Conservation (phyloP, 208 protist genomes). For the Angomonas ambiguus region DNA sequence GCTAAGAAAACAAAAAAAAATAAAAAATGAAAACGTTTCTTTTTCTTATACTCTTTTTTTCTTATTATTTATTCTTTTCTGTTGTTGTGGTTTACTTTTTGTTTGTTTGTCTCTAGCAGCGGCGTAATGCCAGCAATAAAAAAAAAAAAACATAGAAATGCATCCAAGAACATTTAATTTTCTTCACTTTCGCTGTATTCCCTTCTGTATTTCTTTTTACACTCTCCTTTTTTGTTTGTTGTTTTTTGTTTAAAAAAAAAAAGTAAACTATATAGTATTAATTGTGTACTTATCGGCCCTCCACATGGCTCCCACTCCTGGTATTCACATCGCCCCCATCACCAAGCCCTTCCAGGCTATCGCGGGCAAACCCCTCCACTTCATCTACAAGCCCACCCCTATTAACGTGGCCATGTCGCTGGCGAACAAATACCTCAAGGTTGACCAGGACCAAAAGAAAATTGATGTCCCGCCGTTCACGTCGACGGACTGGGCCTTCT, state of each 20-base stretch:
- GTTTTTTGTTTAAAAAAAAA: not conserved
- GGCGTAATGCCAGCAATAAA: not conserved
- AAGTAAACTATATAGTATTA: no score
- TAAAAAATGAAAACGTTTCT: not conserved
- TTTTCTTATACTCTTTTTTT: not conserved
- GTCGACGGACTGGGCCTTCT: not conserved
- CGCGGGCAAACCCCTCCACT: not conserved
- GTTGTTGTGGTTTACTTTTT: no score
- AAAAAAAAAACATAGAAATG: slow-evolving; percentile 3
- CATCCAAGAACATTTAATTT: no score
- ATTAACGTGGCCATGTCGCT: not conserved
- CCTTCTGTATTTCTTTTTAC: not conserved
- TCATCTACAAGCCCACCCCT: not conserved
- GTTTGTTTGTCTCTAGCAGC: not conserved
- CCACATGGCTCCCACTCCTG: not conserved
- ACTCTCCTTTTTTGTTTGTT: not conserved
- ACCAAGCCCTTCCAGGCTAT: not conserved
- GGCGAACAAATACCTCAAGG: not conserved
- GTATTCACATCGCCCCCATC: not conserved
- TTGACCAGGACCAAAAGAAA: not conserved
- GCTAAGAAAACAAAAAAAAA: not conserved
- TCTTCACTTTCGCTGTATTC: not conserved
- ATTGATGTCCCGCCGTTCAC: not conserved
- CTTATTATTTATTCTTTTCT: not conserved
- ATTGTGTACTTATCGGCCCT: not conserved